Percentiles rank a stretch among this genome's conserved stretches.
Conservation (phyloP, 331 rosid species). For the Rosa hybrid region DNA sequence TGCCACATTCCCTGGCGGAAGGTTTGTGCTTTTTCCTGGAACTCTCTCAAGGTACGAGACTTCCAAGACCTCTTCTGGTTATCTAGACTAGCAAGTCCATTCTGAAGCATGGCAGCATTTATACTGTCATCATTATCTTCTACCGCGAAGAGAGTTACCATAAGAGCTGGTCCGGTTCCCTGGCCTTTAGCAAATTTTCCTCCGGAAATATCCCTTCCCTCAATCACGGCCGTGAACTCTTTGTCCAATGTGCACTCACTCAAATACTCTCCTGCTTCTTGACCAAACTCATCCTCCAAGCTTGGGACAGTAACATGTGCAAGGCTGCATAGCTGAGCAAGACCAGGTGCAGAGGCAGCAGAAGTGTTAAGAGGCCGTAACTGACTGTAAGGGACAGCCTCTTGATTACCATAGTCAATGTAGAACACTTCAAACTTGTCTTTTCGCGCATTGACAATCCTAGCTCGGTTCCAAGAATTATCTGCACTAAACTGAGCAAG, state of each 20-base stretch:
- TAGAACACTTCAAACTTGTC: slow-evolving; percentile 80
- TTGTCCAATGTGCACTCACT: slow-evolving; percentile 56
- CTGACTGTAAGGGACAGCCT: slow-evolving; percentile 58
- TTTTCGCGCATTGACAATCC: slow-evolving; percentile 63
- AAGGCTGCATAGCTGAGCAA: slow-evolving; percentile 79
- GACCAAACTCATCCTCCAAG: slow-evolving; percentile 84
- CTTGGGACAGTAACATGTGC: slow-evolving; percentile 75
- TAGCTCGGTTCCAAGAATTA: slow-evolving; percentile 68
- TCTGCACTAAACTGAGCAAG: slow-evolving; percentile 71
- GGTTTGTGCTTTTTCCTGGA: slow-evolving; percentile 74
- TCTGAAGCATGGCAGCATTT: slow-evolving; percentile 83
- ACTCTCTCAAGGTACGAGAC: slow-evolving; percentile 59
- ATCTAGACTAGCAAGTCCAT: slow-evolving; percentile 86
- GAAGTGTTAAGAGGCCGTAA: slow-evolving; percentile 71
- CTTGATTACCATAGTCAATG: slow-evolving; percentile 90
- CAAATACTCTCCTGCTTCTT: slow-evolving; percentile 80
- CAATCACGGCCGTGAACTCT: slow-evolving; percentile 85
- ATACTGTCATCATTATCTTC: slow-evolving; percentile 79
- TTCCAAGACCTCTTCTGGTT: slow-evolving; percentile 69
- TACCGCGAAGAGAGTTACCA: slow-evolving; percentile 77
- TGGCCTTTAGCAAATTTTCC: slow-evolving; percentile 78
- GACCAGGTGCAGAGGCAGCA: slow-evolving; percentile 68
- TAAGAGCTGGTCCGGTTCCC: slow-evolving; percentile 75
- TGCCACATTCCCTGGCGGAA: slow-evolving; percentile 89
- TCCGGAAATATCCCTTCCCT: slow-evolving; percentile 81